Base-by-base conservation (phyloP, 805 yeast species). In the Lachancea sp. region DNA sequence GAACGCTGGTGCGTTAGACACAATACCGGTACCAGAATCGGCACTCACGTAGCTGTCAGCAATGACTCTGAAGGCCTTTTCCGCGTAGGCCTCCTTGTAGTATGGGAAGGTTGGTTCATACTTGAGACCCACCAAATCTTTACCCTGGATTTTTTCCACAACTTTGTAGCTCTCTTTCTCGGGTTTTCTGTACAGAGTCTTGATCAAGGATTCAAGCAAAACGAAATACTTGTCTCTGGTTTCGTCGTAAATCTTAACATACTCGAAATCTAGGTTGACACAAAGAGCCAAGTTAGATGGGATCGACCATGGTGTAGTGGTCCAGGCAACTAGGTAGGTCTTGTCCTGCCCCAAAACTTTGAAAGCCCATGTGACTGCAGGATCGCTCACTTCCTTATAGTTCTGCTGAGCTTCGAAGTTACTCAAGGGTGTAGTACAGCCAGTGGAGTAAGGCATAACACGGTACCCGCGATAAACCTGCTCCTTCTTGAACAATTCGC, bases 371-470 rank as follows among this genome's bases (percentile, higher is more conserved):
- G 96, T 89, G 41, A 95, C 90, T 10, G 96, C 96, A 9, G 99
- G 99, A 67, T 93, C 99, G 51, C 80, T 77, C 41, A 93, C 98
- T 49, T 93, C 98, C 73, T 93, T 93, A 75, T 93, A 93, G 67
- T 93, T 93, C 67, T 89, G 95, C 69, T 90, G 98, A 50, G 99
- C 98, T 74, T 93, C 99, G 60, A 93, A 93, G 70, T 93, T 93
- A 49, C 96, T 87, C 63, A 93, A 74, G 27, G 99, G 96, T 43
- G 99, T 93, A 33, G 97, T 91, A 53, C 86, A 82, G 46, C 95
- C 99, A 34, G 98, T 91, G 22, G 98, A 91, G 69, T 93, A 93
- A 38, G 99, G 99, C 99, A 93, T 93, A 44, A 93, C 99, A 66
- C 95, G 81, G 67, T 79, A 81, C 48, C 99, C 99, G 68, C 95